Conservation (phyloP, 345 rosid species). For the Zanthoxylum bungeanum region DNA sequence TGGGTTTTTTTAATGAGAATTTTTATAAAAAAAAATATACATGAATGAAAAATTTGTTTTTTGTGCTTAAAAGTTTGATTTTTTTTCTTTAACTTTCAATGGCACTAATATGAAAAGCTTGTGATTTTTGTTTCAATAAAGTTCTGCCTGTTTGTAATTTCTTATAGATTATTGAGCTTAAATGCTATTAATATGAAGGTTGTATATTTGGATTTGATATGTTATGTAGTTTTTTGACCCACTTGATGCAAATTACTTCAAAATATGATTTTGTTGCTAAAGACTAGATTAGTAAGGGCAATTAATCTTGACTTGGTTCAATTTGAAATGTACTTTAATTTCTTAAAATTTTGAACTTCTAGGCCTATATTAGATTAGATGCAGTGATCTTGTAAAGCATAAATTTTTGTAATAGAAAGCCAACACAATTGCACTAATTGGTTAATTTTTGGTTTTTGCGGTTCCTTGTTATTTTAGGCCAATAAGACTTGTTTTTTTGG, state of each 20-base stretch:
- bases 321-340: background rate
- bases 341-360: background rate
- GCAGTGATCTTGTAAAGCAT: background rate
- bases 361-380: background rate
- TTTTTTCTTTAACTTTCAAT: background rate
- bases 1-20: background rate
- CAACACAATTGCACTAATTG: background rate
- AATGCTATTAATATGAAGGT: background rate
- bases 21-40: no score
- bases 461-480: background rate
- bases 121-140: constrained; percentile 28
- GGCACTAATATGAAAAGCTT: constrained; percentile 57
- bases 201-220: background rate
- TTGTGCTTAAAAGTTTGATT: background rate
- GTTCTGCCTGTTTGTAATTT: background rate
- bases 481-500: background rate
- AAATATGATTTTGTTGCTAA: background rate
- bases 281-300: background rate
- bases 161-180: background rate
- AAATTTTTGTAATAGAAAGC: background rate
- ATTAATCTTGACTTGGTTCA: background rate
- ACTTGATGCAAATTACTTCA: background rate
- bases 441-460: background rate
- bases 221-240: background rate
- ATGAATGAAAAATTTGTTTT: background rate